Percentiles rank a stretch among this genome's conserved stretches.
Evolutionary conservation across 1,284 basidiomycete genomes (phyloP).

Genomic region (Neotropicomus parvogracilis): DNA sequence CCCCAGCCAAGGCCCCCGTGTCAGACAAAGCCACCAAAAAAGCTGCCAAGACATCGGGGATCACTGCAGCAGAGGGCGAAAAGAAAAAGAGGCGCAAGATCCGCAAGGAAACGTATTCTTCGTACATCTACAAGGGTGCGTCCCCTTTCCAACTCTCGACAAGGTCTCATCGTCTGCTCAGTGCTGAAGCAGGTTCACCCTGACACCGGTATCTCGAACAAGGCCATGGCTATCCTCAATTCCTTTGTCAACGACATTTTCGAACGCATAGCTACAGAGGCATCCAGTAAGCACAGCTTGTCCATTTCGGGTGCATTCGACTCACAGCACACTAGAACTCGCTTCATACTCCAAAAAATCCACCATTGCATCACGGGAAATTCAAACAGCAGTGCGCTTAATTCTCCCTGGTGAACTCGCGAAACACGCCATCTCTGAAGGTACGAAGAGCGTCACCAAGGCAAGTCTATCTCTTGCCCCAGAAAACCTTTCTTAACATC

Average conservation of each 20-base stretch:
- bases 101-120: conserved; percentile 88
- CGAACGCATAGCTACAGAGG: conserved; percentile 73
- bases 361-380: conserved; percentile 79
- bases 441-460: conserved; percentile 56
- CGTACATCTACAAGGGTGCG: conserved; percentile 90
- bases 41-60: conserved; percentile 65
- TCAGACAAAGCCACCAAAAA: conserved; percentile 86
- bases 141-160: conserved; percentile 31
- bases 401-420: conserved; percentile 73
- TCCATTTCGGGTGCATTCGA: not conserved
- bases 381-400: conserved; percentile 74
- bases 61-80: conserved; percentile 51
- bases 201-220: conserved; percentile 79
- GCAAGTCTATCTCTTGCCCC: conserved; percentile 26
- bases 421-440: conserved; percentile 73
- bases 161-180: conserved; percentile 42
- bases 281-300: conserved; percentile 46
- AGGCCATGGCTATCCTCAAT: conserved; percentile 79
- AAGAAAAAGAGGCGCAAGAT: conserved; percentile 90
- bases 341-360: conserved; percentile 79
- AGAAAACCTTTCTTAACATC: conserved; percentile 13
- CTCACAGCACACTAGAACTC: conserved; percentile 47
- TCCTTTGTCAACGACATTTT: conserved; percentile 76
- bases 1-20: conserved; percentile 69
- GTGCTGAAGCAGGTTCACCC: conserved; percentile 74